A percentile compares a stretch with the other conserved stretches of the same genome.
Evolutionary conservation across 2,329 filamentous ascomycete species (phyloP).

Genomic region (Elsinoe fawcettii): DNA sequence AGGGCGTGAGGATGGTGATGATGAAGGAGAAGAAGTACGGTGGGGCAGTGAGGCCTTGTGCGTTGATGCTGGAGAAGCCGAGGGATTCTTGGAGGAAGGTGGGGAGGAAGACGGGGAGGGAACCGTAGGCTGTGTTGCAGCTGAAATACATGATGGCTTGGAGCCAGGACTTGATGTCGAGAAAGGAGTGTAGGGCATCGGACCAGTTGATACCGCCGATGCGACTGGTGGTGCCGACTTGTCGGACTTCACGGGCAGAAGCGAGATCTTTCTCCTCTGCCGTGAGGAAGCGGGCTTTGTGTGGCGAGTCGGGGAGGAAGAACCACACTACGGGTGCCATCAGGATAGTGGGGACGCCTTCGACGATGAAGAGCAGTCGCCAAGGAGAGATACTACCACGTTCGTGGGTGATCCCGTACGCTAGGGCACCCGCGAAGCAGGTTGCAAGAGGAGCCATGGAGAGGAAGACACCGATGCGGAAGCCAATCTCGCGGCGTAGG

Average conservation of each 20-base stretch:
- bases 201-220: constrained; percentile 36
- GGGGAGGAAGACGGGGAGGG: constrained; percentile 37
- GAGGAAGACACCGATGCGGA: constrained; percentile 49
- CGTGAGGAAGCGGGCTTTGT: constrained; percentile 46
- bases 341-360: constrained; percentile 53
- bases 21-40: constrained; percentile 62
- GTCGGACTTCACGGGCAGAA: constrained; percentile 43
- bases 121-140: constrained; percentile 58
- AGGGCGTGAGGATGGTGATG: constrained; percentile 52
- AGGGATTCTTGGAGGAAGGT: constrained; percentile 44
- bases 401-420: constrained; percentile 57
- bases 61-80: constrained; percentile 59
- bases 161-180: constrained; percentile 26
- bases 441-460: constrained; percentile 61
- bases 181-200: constrained; percentile 43
- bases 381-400: constrained; percentile 52
- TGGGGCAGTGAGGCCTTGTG: constrained; percentile 65
- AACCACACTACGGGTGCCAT: constrained; percentile 50
- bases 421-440: constrained; percentile 62
- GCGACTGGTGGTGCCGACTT: constrained; percentile 42
- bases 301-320: constrained; percentile 45
- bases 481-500: constrained; percentile 48
- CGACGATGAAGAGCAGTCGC: constrained; percentile 55
- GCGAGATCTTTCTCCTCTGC: constrained; percentile 53
- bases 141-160: constrained; percentile 49